These are phyloP conservation scores for Cladobotryum mycophilum DNA, from an alignment of 2,329 filamentous ascomycete genomes.

Conservation along the genomic window DNA sequence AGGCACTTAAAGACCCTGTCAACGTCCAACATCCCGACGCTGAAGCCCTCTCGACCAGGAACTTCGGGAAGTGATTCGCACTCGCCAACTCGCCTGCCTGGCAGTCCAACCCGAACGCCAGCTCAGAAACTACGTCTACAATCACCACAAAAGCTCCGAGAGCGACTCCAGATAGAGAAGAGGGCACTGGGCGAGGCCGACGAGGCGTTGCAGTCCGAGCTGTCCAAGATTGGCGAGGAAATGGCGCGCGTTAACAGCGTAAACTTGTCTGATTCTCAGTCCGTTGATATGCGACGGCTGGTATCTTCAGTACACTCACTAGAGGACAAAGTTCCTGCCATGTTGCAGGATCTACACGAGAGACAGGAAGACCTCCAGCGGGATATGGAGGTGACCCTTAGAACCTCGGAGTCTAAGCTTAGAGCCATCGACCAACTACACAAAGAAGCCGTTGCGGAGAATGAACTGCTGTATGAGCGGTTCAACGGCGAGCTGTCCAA, in stretches of 20 bases:
- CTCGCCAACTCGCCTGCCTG: conserved; percentile 16
- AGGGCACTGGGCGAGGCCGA: conserved; percentile 65
- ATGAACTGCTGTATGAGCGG: conserved; percentile 83
- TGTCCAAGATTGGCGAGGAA: conserved; percentile 75
- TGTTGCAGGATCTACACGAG: conserved; percentile 53
- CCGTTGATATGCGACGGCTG: conserved; percentile 43
- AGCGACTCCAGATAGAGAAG: conserved; percentile 79
- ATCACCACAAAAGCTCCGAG: conserved; percentile 69
- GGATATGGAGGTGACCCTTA: conserved; percentile 66
- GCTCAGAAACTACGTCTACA: conserved; percentile 59
- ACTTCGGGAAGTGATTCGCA: conserved; percentile 18
- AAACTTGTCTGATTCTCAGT: conserved; percentile 22
- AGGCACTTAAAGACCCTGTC: conserved; percentile 46
- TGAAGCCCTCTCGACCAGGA: conserved; percentile 34
- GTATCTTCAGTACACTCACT: conserved; percentile 56
- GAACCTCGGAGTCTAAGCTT: conserved; percentile 69
- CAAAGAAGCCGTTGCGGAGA: conserved; percentile 81
- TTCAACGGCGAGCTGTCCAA: conserved; percentile 89
- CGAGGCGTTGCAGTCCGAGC: conserved; percentile 63
- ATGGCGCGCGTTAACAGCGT: conserved; percentile 53
- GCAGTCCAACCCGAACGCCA: conserved; percentile 26
- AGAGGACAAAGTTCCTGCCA: conserved; percentile 57
- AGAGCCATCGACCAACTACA: conserved; percentile 83
- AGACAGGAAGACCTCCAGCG: conserved; percentile 58
- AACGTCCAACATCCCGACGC: conserved; percentile 48